A percentile compares a stretch with the other conserved stretches of the same genome.
Evolutionary conservation across 495 filamentous ascomycete genomes (phyloP).

Genomic region (Neurospora sp.): DNA sequence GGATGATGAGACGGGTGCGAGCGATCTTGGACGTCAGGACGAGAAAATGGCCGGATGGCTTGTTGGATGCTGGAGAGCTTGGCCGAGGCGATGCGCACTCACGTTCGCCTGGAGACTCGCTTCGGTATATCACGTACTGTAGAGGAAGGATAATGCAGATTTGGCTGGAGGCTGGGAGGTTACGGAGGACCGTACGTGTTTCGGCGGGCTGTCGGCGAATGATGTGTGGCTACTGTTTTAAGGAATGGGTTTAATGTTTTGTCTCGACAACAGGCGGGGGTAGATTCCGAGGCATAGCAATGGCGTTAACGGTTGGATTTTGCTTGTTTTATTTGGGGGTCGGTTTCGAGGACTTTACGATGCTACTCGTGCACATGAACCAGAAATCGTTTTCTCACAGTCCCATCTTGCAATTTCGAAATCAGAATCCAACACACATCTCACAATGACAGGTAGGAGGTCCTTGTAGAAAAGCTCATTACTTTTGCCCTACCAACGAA

Average conservation of each 20-base stretch:
- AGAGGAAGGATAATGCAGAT: not conserved
- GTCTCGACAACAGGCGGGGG: not conserved
- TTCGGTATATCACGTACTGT: not conserved
- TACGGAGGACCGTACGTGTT: not conserved
- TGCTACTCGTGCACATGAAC: not conserved
- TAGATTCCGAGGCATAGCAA: constrained; percentile 9
- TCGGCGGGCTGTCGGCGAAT: not conserved
- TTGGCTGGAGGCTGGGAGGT: not conserved
- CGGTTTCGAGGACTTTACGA: not conserved
- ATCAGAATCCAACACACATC: not conserved
- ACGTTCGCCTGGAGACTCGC: not conserved
- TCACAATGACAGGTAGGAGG: not conserved
- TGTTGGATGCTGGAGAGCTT: not conserved
- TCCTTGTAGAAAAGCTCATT: not conserved
- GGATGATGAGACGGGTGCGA: not conserved
- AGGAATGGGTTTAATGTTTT: not conserved
- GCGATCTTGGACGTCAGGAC: not conserved
- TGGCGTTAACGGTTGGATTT: constrained; percentile 5
- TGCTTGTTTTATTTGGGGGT: not conserved
- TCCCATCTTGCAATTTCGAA: not conserved
- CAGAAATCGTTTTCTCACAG: not conserved
- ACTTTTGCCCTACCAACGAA: not conserved
- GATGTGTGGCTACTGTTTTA: not conserved
- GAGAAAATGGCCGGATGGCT: not conserved
- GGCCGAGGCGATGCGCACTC: not conserved